These are phyloP conservation scores for Gossypium thurberi DNA, from an alignment of 345 rosid genomes.

Conservation along the genomic window DNA sequence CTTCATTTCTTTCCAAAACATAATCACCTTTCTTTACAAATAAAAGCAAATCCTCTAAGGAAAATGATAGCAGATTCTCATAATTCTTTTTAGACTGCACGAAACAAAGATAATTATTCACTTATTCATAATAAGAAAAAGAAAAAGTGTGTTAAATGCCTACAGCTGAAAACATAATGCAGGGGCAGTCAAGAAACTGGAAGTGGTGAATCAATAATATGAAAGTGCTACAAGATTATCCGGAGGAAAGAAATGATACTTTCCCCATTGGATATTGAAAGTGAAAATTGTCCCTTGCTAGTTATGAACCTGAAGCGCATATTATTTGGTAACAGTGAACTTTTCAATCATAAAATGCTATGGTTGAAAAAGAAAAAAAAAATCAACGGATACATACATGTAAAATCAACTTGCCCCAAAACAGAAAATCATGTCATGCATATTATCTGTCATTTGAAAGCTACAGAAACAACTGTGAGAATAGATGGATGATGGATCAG, in stretches of 20 bases:
- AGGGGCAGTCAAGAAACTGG: background rate
- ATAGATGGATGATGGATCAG: background rate
- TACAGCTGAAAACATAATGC: background rate
- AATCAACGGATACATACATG: background rate
- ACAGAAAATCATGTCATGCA: background rate
- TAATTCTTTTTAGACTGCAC: constrained; percentile 43
- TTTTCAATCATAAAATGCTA: background rate
- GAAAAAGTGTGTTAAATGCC: background rate
- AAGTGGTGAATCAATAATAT: background rate
- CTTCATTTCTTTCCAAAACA: constrained; percentile 25
- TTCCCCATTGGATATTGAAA: background rate
- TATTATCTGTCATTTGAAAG: constrained; percentile 6
- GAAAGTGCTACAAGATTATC: constrained; percentile 11
- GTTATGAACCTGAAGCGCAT: background rate
- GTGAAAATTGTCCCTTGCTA: background rate
- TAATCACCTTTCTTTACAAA: constrained; percentile 35
- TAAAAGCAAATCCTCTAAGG: constrained; percentile 57
- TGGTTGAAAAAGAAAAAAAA: background rate
- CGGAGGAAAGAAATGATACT: background rate
- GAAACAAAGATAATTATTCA: constrained; percentile 15
- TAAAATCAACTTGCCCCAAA: background rate
- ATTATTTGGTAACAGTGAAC: background rate
- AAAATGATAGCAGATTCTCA: constrained; percentile 26
- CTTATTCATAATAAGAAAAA: background rate
- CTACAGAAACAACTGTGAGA: background rate